phyloP scores from a whole-genome alignment of 2,329 filamentous ascomycete species.

The Diaporthe australafricana region DNA sequence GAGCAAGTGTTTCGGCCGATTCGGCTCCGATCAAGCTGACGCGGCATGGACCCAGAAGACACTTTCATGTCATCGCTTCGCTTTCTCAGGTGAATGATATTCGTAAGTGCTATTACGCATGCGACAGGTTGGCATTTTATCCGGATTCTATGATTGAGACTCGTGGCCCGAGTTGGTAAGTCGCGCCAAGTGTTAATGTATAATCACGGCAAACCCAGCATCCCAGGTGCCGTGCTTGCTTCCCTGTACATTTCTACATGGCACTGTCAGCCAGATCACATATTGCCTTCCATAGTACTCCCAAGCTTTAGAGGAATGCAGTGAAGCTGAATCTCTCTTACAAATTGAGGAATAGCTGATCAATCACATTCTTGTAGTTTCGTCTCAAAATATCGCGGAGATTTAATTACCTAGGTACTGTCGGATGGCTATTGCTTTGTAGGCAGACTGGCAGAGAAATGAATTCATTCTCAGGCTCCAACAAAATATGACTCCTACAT shows the following conservation, averaged over 20 bases:
- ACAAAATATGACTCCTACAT: no score
- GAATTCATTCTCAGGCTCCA: no score
- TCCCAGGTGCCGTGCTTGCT: no score
- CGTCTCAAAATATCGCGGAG: neutral
- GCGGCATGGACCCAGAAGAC: neutral
- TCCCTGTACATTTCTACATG: no score
- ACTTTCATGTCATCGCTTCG: neutral
- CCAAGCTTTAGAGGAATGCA: neutral
- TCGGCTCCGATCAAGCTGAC: conserved; percentile 7
- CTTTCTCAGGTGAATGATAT: neutral
- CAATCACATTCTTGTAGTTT: neutral
- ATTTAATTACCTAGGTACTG: no score
- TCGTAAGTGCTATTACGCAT: neutral
- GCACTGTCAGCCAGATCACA: no score
- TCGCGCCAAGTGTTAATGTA: neutral
- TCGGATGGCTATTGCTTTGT: no score
- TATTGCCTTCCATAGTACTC: neutral
- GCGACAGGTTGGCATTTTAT: neutral
- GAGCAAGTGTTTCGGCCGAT: neutral
- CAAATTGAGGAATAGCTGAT: neutral
- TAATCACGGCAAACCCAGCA: neutral
- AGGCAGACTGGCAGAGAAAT: no score
- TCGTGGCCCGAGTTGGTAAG: neutral
- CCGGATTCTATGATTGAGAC: neutral
- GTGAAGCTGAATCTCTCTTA: neutral